Base-by-base conservation (phyloP, 495 filamentous ascomycete species). In the Baudoinia panamericana region DNA sequence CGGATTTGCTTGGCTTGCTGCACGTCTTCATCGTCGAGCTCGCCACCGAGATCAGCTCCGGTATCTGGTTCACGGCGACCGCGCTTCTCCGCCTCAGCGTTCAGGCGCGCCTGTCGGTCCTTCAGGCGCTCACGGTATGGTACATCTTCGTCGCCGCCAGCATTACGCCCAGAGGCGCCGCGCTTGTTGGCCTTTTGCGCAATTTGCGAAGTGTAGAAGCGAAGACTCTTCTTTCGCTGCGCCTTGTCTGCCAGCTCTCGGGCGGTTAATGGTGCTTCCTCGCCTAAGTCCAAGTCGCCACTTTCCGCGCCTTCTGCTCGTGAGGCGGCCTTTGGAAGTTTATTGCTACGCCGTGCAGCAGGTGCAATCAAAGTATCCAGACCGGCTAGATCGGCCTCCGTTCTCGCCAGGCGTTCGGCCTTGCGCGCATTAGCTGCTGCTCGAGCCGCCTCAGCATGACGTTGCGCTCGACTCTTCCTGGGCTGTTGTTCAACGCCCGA, bases 141-240 rank as follows among this genome's bases (percentile, higher is more conserved):
- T 36, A 97, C 69, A 69, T 97, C 90, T 22, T 71, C 73, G 56
- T 97, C 90, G 53, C 90, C 90, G 55, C 92, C 92, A 6, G 84
- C 73, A 30, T 88, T 80, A 36, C 77, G 73, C 38, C 82, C 83
- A 18, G 83, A 84, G n/a, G 67, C 75, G 4, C 68, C 77, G 24
- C 90, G 84, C 53, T 82, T 86, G 62, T 82, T 87, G 41, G 80
- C 72, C 60, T 93, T 94, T 56, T 93, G 86, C 20, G 82, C 79
- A 40, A 96, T 82, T 55, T 96, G 90, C 4, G 84, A 90, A 18
- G 92, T 94, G 69, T 97, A 95, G 64, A 97, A 97, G 39, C 83
- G 78, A 27, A 97, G 74, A 45, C 69, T 82, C 62, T 87, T 90
- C 67, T 86, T 93, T 52, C 80, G 78, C 34, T 69, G 66, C 3